Percentiles rank a stretch among this genome's conserved stretches.
Conservation (phyloP, 495 filamentous ascomycete species). For the Daldinia childiae region DNA sequence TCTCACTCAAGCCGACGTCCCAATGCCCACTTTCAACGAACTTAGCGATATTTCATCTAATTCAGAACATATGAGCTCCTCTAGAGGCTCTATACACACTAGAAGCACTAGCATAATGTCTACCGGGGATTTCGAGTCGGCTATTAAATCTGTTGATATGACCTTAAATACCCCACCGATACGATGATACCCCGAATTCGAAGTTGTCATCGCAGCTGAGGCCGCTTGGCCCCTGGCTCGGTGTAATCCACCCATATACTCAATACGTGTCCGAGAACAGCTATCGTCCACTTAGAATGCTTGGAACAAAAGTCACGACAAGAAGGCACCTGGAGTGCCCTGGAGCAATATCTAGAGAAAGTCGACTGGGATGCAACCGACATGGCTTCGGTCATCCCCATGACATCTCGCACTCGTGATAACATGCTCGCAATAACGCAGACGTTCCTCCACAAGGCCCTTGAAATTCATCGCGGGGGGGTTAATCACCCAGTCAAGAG, state of each 20-base stretch:
- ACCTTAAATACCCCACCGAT: slow-evolving; percentile 35
- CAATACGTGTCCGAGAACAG: slow-evolving; percentile 64
- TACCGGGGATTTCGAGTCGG: slow-evolving; percentile 48
- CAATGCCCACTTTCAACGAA: slow-evolving; percentile 46
- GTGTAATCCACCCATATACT: slow-evolving; percentile 62
- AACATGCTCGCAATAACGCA: slow-evolving; percentile 71
- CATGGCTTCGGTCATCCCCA: slow-evolving; percentile 56
- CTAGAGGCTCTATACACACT: slow-evolving; percentile 56
- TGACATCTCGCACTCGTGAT: slow-evolving; percentile 64
- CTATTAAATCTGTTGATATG: slow-evolving; percentile 47
- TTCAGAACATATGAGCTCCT: slow-evolving; percentile 53
- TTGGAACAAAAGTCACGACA: slow-evolving; percentile 66
- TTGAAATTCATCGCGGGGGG: slow-evolving; percentile 64
- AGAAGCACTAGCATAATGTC: slow-evolving; percentile 58
- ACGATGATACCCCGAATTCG: slow-evolving; percentile 57
- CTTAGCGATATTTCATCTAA: slow-evolving; percentile 47
- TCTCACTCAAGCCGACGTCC: slow-evolving; percentile 43
- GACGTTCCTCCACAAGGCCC: slow-evolving; percentile 68
- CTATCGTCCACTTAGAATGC: slow-evolving; percentile 65
- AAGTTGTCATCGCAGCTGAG: slow-evolving; percentile 62
- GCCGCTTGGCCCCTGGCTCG: slow-evolving; percentile 66
- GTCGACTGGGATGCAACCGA: slow-evolving; percentile 51
- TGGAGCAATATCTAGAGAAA: slow-evolving; percentile 53
- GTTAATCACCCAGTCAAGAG: slow-evolving; percentile 47
- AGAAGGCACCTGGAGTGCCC: slow-evolving; percentile 56